phyloP scores from a whole-genome alignment of 495 filamentous ascomycete species.

The Trichoderma gamsii region DNA sequence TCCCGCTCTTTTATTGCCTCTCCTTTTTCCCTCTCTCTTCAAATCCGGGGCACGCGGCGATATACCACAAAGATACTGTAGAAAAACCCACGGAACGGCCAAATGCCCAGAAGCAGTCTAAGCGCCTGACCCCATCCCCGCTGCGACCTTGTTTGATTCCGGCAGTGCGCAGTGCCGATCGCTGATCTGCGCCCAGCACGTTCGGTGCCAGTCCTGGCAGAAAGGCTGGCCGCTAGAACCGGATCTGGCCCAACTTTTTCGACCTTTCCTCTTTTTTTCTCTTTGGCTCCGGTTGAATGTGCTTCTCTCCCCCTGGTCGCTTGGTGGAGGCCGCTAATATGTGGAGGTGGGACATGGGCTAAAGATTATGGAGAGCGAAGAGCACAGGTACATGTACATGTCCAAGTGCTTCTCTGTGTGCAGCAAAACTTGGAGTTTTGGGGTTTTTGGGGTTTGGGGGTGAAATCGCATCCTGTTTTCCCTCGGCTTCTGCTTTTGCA shows the following conservation, averaged over 20 bases:
- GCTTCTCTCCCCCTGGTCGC: neutral
- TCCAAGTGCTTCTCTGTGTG: neutral
- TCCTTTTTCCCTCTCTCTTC: neutral
- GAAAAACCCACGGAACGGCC: neutral
- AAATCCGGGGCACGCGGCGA: neutral
- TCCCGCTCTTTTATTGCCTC: neutral
- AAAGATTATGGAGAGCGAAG: neutral
- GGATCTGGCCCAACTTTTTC: no score
- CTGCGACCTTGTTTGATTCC: neutral
- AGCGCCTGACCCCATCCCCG: neutral
- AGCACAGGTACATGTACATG: neutral
- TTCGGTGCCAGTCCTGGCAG: neutral
- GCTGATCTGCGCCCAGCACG: neutral
- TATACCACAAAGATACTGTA: neutral
- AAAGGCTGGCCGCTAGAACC: no score
- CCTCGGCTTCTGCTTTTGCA: neutral
- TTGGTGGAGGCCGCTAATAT: neutral
- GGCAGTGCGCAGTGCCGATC: neutral
- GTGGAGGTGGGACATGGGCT: conserved; percentile 1
- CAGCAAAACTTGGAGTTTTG: neutral
- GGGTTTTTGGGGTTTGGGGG: conserved; percentile 1
- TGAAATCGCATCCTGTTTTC: neutral
- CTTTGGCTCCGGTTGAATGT: no score
- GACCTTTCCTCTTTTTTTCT: no score
- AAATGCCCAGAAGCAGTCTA: neutral